These are phyloP conservation scores for Fusarium goolgardi DNA, from an alignment of 2,329 filamentous ascomycete species.

Conservation along the genomic window DNA sequence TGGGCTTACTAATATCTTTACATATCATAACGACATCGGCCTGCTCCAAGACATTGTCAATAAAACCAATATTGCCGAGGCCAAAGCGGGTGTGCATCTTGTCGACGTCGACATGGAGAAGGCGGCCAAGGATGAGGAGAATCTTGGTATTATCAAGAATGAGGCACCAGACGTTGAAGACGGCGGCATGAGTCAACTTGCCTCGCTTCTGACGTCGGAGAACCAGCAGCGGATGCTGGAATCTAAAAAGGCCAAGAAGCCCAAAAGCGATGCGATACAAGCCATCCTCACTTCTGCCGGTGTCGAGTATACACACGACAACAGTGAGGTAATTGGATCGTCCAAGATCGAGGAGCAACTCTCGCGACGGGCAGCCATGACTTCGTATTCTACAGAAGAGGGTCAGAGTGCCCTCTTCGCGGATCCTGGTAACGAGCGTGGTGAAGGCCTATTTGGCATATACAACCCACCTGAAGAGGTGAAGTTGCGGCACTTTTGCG, in stretches of 20 bases:
- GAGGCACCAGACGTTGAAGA: conserved; percentile 68
- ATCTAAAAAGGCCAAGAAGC: conserved; percentile 52
- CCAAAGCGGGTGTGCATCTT: conserved; percentile 83
- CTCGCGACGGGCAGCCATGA: conserved; percentile 78
- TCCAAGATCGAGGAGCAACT: conserved; percentile 92
- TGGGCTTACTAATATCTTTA: conserved; percentile 86
- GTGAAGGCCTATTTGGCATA: conserved; percentile 50
- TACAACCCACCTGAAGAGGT: conserved; percentile 83
- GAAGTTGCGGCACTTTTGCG: conserved; percentile 85
- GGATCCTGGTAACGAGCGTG: conserved; percentile 56
- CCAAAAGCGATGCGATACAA: conserved; percentile 79
- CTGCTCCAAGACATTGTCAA: conserved; percentile 96
- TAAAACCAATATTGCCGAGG: conserved; percentile 97
- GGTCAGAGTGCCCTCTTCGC: conserved; percentile 69
- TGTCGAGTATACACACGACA: conserved; percentile 96
- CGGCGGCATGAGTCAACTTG: conserved; percentile 78
- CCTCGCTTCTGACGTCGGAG: conserved; percentile 61
- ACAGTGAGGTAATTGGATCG: conserved; percentile 92
- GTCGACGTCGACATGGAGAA: conserved; percentile 79
- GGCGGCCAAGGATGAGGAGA: conserved; percentile 65
- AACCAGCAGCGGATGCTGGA: conserved; percentile 57
- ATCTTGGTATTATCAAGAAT: conserved; percentile 57
- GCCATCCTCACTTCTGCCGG: conserved; percentile 90
- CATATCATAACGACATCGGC: conserved; percentile 81
- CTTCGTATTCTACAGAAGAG: conserved; percentile 58